Conservation (phyloP, 225 moss, liverwort and hornwort genomes). For the Straminergon stramineum region DNA sequence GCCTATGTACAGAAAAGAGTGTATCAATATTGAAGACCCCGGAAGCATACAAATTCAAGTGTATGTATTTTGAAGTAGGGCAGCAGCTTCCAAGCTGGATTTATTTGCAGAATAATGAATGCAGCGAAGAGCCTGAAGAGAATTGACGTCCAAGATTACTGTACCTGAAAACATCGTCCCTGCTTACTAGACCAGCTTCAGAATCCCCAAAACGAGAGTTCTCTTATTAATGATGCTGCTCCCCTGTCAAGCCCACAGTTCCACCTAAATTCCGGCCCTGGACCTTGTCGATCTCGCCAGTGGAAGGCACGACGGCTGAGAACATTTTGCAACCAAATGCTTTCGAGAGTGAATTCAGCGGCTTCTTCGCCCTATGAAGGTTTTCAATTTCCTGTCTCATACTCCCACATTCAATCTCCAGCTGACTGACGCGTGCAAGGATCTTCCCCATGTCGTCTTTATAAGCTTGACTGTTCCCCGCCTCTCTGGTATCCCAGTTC, state of each 20-base stretch:
- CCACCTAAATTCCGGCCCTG: constrained; percentile 12
- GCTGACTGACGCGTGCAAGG: constrained; percentile 36
- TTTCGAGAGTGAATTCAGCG: constrained; percentile 35
- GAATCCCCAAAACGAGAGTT: not conserved
- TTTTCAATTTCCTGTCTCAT: constrained; percentile 57
- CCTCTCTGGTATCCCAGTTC: constrained; percentile 17
- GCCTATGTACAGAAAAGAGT: constrained; percentile 18
- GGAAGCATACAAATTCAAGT: not conserved
- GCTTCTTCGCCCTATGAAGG: constrained; percentile 29
- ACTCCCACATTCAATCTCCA: constrained; percentile 53
- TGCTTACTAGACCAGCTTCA: constrained; percentile 2
- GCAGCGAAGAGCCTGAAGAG: not conserved
- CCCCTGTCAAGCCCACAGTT: constrained; percentile 6
- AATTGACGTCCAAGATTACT: not conserved
- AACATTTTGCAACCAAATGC: constrained; percentile 51
- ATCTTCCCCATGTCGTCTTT: constrained; percentile 57
- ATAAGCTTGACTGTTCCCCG: constrained; percentile 28
- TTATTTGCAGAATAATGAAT: constrained; percentile 8
- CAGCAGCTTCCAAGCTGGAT: not conserved
- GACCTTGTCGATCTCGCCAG: constrained; percentile 26
- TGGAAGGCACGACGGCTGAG: constrained; percentile 29
- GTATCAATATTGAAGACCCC: constrained; percentile 15
- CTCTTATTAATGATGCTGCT: not conserved
- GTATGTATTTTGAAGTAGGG: not conserved
- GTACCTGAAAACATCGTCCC: constrained; percentile 11